These are phyloP conservation scores for Xylaria sp. DNA, from an alignment of 2,329 filamentous ascomycete species.

Conservation along the genomic window DNA sequence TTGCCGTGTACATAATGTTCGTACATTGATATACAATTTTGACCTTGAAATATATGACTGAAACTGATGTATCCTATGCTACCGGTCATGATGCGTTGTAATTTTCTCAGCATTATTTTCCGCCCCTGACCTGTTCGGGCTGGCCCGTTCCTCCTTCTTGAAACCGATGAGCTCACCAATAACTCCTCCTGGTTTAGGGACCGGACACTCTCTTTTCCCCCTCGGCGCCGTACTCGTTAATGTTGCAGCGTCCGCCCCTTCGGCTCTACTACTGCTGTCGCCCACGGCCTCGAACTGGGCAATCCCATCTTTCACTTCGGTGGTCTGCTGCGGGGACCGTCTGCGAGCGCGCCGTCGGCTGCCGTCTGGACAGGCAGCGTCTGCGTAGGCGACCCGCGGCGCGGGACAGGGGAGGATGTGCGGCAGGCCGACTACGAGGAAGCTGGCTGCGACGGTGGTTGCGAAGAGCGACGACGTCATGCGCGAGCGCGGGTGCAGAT, in stretches of 20 bases:
- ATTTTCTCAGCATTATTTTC: neutral
- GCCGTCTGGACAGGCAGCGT: conserved; percentile 55
- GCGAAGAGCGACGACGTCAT: conserved; percentile 95
- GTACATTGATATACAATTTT: conserved; percentile 8
- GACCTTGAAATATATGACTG: neutral
- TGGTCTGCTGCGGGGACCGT: conserved; percentile 38
- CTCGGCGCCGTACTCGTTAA: conserved; percentile 38
- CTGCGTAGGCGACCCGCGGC: conserved; percentile 74
- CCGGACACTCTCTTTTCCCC: conserved; percentile 77
- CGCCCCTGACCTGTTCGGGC: neutral
- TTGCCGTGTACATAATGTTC: neutral
- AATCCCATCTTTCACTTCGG: conserved; percentile 52
- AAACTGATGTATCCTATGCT: neutral
- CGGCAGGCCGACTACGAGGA: conserved; percentile 89
- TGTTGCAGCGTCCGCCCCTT: neutral
- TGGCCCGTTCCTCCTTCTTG: conserved; percentile 44
- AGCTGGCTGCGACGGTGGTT: conserved; percentile 86
- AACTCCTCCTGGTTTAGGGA: conserved; percentile 89
- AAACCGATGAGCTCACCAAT: conserved; percentile 79
- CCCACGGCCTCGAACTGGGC: conserved; percentile 49
- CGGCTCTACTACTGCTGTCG: conserved; percentile 15
- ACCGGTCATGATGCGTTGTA: conserved; percentile 9
- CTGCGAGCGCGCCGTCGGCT: conserved; percentile 34
- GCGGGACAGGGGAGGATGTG: conserved; percentile 92
- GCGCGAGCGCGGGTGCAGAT: conserved; percentile 91